These are phyloP conservation scores for Paramecium sexaurelia DNA, from an alignment of 73 alveolate genomes.

Conservation along the genomic window DNA sequence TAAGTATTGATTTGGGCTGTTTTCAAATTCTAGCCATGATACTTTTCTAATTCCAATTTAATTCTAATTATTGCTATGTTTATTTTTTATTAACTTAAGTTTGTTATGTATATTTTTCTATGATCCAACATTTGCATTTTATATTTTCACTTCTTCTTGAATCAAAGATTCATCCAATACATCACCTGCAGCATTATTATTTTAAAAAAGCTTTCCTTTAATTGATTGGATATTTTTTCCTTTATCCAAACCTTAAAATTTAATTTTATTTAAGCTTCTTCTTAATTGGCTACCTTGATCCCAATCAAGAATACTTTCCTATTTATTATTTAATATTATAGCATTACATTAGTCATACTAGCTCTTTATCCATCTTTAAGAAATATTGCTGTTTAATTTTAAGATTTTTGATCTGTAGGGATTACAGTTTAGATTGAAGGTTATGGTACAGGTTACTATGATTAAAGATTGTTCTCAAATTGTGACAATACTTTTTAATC, in stretches of 20 bases:
- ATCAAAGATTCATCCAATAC: constrained; percentile 2
- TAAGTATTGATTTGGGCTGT: not conserved
- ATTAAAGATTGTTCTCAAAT: not conserved
- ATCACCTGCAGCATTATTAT: not conserved
- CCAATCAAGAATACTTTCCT: constrained; percentile 45
- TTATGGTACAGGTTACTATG: not conserved
- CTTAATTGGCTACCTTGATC: constrained; percentile 4
- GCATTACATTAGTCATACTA: not conserved
- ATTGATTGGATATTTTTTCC: not conserved
- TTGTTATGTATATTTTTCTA: not conserved
- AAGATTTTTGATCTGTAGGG: not conserved
- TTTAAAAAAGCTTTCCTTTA: not conserved
- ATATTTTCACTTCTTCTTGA: not conserved
- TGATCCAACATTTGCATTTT: not conserved
- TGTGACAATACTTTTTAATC: not conserved
- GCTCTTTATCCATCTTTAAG: not conserved
- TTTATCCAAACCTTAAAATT: not conserved
- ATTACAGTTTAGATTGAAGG: constrained; percentile 35
- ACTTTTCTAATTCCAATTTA: not conserved
- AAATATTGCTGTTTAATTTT: constrained; percentile 15
- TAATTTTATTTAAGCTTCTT: not conserved
- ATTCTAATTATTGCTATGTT: not conserved
- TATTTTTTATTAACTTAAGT: not conserved
- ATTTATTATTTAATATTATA: not conserved
- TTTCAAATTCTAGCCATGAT: not conserved